Evolutionary conservation across 305 asterid species (phyloP).

Genomic region (Fraxinus greggii): DNA sequence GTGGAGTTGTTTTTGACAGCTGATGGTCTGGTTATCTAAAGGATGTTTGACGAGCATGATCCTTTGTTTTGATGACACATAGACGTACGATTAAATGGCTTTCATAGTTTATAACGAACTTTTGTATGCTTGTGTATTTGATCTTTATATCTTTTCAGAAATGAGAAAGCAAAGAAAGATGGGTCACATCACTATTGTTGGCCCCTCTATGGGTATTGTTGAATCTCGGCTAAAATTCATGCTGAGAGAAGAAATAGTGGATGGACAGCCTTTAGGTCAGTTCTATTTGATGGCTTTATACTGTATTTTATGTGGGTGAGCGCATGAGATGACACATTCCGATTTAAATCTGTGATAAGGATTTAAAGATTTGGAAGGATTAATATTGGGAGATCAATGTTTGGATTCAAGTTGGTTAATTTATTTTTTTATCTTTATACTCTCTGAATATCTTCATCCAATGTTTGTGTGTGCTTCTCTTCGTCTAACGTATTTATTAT

Average conservation of each 20-base stretch:
- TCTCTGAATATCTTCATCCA: not conserved
- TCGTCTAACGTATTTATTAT: not conserved
- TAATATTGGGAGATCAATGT: not conserved
- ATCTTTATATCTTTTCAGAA: constrained; percentile 39
- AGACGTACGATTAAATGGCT: not conserved
- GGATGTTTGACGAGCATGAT: constrained; percentile 15
- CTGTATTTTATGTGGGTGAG: constrained; percentile 11
- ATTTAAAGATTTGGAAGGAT: not conserved
- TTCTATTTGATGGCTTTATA: constrained; percentile 15
- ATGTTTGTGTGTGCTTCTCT: not conserved
- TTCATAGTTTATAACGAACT: constrained; percentile 13
- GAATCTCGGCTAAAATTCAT: constrained; percentile 61
- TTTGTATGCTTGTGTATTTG: constrained; percentile 11
- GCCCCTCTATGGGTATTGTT: constrained; percentile 74
- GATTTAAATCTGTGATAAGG: not conserved
- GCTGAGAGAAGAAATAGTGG: constrained; percentile 48
- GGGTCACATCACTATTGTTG: constrained; percentile 90
- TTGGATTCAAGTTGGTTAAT: not conserved
- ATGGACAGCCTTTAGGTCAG: constrained; percentile 50
- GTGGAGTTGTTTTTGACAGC: constrained; percentile 88
- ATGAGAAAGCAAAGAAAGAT: constrained; percentile 94
- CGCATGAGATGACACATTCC: not conserved
- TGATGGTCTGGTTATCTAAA: constrained; percentile 67
- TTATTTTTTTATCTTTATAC: not conserved
- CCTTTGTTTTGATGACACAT: not conserved